Percentiles rank a stretch among this genome's conserved stretches.
Evolutionary conservation across 2,329 filamentous ascomycete species (phyloP).

Genomic region (Talaromyces sp.): DNA sequence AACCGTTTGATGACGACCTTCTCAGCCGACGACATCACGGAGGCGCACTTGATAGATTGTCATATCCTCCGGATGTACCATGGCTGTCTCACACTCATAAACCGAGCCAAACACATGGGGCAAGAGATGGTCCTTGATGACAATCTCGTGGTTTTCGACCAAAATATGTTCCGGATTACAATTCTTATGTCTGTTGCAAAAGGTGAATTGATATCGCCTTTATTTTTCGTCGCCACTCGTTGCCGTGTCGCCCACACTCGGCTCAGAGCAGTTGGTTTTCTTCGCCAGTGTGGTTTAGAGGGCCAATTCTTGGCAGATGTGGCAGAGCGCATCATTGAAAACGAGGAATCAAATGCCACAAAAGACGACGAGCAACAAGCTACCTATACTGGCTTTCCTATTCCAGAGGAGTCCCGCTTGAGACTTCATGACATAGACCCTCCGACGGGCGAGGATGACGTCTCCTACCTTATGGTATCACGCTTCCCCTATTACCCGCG

Average conservation of each 20-base stretch:
- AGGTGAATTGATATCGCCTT: slow-evolving; percentile 1
- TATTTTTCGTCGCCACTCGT: slow-evolving; percentile 9
- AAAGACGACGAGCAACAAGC: background rate
- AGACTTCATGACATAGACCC: slow-evolving; percentile 1
- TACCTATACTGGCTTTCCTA: background rate
- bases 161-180: slow-evolving; percentile 1
- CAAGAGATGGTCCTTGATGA: slow-evolving; percentile 4
- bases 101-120: slow-evolving; percentile 4
- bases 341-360: background rate
- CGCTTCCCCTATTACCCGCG: slow-evolving; percentile 2
- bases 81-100: slow-evolving; percentile 3
- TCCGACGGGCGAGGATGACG: background rate
- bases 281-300: slow-evolving; percentile 1
- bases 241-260: slow-evolving; percentile 4
- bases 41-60: background rate
- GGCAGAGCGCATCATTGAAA: slow-evolving; percentile 1
- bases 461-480: slow-evolving; percentile 3
- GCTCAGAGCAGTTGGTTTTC: background rate
- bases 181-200: slow-evolving; percentile 3
- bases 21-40: background rate
- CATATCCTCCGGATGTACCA: slow-evolving; percentile 7
- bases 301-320: slow-evolving; percentile 1
- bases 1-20: slow-evolving; percentile 3
- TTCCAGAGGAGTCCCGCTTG: slow-evolving; percentile 1
- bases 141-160: slow-evolving; percentile 4